phyloP scores from a whole-genome alignment of 352 stramenopile species.

The Globisporangium cylindrosporum region DNA sequence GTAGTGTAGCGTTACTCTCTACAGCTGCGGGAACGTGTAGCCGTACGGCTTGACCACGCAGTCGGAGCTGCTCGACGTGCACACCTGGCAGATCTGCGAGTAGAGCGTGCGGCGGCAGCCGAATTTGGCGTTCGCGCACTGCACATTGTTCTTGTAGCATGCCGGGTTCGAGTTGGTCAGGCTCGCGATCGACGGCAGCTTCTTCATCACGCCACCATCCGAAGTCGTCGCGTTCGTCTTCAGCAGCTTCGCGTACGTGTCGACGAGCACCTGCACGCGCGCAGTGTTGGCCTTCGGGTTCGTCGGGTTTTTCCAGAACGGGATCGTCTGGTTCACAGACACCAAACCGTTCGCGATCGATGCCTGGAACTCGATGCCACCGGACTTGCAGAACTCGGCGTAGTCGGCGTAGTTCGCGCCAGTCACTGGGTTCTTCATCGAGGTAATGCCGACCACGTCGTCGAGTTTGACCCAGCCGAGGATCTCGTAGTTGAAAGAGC shows the following conservation, averaged over 20 bases:
- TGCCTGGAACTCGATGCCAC: constrained; percentile 51
- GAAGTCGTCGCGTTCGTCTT: not conserved
- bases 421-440: constrained; percentile 35
- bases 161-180: constrained; percentile 44
- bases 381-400: constrained; percentile 57
- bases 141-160: constrained; percentile 60
- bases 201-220: constrained; percentile 34
- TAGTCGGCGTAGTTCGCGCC: constrained; percentile 50
- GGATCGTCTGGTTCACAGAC: constrained; percentile 24
- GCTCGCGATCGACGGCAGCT: constrained; percentile 31
- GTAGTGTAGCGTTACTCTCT: not conserved
- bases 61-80: constrained; percentile 19
- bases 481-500: constrained; percentile 21
- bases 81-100: constrained; percentile 59
- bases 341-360: not conserved
- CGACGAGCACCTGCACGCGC: constrained; percentile 40
- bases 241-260: not conserved
- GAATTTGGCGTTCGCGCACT: constrained; percentile 38
- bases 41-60: constrained; percentile 34
- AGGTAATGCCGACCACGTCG: constrained; percentile 70
- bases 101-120: constrained; percentile 51
- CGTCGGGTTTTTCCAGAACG: constrained; percentile 61
- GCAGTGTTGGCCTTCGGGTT: constrained; percentile 42
- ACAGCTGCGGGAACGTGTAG: constrained; percentile 9
- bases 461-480: constrained; percentile 48